Evolutionary conservation across 1,284 basidiomycete genomes (phyloP).

Genomic region (Phylloboletellus chloephorus): DNA sequence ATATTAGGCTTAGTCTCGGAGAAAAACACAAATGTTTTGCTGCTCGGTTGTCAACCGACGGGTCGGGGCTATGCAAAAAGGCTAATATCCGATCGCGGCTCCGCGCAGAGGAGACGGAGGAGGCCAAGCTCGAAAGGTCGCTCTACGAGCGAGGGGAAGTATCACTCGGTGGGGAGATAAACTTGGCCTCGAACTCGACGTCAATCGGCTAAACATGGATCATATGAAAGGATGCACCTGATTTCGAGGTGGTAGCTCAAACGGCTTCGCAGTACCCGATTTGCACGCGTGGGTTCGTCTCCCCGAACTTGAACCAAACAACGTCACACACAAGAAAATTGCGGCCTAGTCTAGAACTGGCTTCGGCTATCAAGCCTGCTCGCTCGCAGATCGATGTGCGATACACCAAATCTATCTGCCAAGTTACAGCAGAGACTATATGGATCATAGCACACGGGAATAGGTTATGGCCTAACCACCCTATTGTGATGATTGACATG

Average conservation of each 20-base stretch:
- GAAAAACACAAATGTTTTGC: constrained; percentile 4
- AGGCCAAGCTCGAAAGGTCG: constrained; percentile 4
- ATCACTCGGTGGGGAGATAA: constrained; percentile 9
- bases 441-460: too few relatives aligned
- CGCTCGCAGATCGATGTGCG: too few relatives aligned
- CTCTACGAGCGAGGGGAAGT: constrained; percentile 9
- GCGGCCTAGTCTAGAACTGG: too few relatives aligned
- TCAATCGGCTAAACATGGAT: constrained; percentile 3
- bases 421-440: too few relatives aligned
- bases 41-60: constrained; percentile 7
- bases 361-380: too few relatives aligned
- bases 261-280: constrained; percentile 1
- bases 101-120: constrained; percentile 8
- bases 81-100: not conserved
- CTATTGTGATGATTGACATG: too few relatives aligned
- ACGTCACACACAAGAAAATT: too few relatives aligned
- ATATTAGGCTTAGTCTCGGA: not conserved
- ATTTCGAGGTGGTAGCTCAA: constrained; percentile 1
- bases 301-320: too few relatives aligned
- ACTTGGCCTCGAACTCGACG: not conserved
- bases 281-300: constrained; percentile 9
- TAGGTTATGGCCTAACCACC: too few relatives aligned
- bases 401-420: too few relatives aligned
- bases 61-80: constrained; percentile 19
- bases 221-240: not conserved